Evolutionary conservation across 1,139 yeast species (phyloP), one percentile per base, ranked within the genome.

Genomic region (Lipomyces yarrowii): DNA sequence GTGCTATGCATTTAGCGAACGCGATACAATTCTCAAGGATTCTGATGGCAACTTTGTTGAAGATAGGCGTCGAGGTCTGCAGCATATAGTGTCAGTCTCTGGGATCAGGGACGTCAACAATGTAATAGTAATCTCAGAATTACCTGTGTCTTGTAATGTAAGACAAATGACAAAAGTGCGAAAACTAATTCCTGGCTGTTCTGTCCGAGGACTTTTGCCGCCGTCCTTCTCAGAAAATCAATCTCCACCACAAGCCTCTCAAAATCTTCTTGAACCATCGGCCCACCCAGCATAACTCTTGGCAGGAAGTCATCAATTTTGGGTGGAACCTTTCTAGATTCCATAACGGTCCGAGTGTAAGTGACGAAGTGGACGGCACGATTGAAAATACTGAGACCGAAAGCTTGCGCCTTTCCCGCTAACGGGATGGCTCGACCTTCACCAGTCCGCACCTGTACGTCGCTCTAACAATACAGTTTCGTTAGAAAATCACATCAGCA

Each of bases 21-120:
- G 68, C 48, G 30, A 65, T n/a, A 52, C 60, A 54, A 21, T 63
- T 66, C 35, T 64, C 69, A 10, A 64, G 59, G 13, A 65, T 56
- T n/a, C 69, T 53, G 8, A 51, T 30, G 11, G 66, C 54, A 6
- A 60, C 66, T 55, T 65, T 65, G 1, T 15, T 23, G 51, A 55
- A 65, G 15, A 59, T 13, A 35, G 62, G 32, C 30, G 57, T 30
- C n/a, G 52, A 35, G n/a, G 33, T 35, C 63, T 60, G 33, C 48
- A 42, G 48, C 3, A 21, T 42, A 18, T 42, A 42, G 3, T n/a
- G 48, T 42, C 18, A 42, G 48, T 15, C 21, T n/a, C 23, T n/a
- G 48, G n/a, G 10, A 11, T n/a, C 23, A 15, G 21, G n/a, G 21
- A 11, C 48, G 7, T 8, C 21, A n/a, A 42, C 48, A 42, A 42